Evolutionary conservation across 2,329 filamentous ascomycete species (phyloP).

Genomic region (Colletotrichum sp.): DNA sequence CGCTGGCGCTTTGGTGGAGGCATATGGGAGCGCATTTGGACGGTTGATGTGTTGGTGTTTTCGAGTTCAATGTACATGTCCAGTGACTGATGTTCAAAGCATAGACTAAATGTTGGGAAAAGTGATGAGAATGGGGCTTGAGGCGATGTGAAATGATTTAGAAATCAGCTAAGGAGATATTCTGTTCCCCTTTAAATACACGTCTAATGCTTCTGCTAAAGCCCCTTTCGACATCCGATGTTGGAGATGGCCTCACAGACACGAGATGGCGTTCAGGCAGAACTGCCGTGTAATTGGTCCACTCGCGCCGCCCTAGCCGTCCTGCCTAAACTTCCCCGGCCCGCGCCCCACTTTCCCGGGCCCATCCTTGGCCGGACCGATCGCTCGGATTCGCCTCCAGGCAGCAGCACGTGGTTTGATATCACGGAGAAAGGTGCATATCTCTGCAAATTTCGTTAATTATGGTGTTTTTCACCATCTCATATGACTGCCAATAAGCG

Average conservation of each 20-base stretch:
- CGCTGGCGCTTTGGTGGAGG: neutral
- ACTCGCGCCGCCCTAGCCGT: neutral
- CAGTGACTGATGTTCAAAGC: rapidly evolving
- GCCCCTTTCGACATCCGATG: neutral
- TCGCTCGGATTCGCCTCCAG: neutral
- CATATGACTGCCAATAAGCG: neutral
- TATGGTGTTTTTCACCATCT: neutral
- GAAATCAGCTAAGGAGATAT: too few species aligned
- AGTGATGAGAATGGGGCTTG: neutral
- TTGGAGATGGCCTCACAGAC: neutral
- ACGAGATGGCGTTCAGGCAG: neutral
- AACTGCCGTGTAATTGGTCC: neutral
- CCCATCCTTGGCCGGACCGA: neutral
- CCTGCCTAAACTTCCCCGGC: neutral
- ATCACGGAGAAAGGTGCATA: neutral
- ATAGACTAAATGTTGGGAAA: rapidly evolving
- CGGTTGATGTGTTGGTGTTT: neutral
- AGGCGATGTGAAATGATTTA: neutral
- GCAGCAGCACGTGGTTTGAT: neutral
- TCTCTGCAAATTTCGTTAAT: neutral
- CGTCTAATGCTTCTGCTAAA: rapidly evolving
- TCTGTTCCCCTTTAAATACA: too few species aligned
- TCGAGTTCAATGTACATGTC: neutral
- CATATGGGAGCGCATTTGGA: neutral
- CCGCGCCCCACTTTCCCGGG: neutral